These are phyloP conservation scores for Rubroboletus satanas DNA, from an alignment of 768 basidiomycete genomes.

Conservation along the genomic window DNA sequence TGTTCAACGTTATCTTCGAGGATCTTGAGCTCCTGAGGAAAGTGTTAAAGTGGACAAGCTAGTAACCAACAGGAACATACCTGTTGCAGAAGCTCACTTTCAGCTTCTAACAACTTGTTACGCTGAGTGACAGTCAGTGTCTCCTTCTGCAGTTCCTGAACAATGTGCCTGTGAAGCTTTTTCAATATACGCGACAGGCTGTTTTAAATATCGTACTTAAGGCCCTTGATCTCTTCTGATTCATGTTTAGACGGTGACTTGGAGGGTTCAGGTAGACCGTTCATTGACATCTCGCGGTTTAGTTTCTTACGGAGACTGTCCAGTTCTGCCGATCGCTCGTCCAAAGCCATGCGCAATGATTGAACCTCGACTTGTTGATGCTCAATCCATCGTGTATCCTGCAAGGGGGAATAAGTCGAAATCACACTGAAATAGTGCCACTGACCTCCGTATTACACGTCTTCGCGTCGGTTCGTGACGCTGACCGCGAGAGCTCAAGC, in stretches of 20 bases:
- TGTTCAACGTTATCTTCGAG: conserved; percentile 75
- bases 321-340: conserved; percentile 47
- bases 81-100: conserved; percentile 73
- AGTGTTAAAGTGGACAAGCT: not conserved
- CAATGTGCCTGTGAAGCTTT: conserved; percentile 58
- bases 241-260: conserved; percentile 50
- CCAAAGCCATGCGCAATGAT: conserved; percentile 32
- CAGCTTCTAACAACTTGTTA: conserved; percentile 69
- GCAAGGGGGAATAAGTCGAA: conserved; percentile 1
- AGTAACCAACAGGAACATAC: conserved; percentile 33
- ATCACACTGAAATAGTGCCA: not conserved
- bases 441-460: conserved; percentile 28
- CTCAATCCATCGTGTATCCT: conserved; percentile 31
- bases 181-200: not conserved
- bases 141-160: conserved; percentile 86
- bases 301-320: conserved; percentile 54
- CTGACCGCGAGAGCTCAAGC: conserved; percentile 38
- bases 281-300: conserved; percentile 55
- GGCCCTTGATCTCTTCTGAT: conserved; percentile 66
- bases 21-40: conserved; percentile 60
- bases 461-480: conserved; percentile 18
- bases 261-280: conserved; percentile 31
- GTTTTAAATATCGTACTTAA: conserved; percentile 52
- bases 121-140: conserved; percentile 57
- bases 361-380: conserved; percentile 31